Evolutionary conservation across 148 eudicot genomes (phyloP), one percentile per base, ranked within the genome.

Genomic region (Vaccinium darrowii): DNA sequence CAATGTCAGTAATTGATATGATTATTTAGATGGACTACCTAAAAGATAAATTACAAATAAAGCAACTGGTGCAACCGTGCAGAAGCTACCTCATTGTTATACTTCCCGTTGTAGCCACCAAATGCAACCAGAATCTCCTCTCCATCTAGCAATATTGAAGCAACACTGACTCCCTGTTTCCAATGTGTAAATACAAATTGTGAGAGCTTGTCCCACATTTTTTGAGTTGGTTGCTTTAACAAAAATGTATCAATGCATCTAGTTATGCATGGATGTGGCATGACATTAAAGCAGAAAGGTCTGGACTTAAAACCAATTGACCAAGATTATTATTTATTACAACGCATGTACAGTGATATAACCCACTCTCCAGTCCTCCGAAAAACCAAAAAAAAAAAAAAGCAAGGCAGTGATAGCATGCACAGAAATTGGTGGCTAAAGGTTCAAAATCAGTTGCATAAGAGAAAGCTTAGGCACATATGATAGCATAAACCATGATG

Each of bases 61-160:
- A 57, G 9, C 23, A 79, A 36, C n/a, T 73, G 10, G 79, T 23
- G 39, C 16, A 54, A 13, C 56, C 11, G 67, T 33, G 72, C 4
- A 9, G 47, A 50, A 27, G 82, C 81, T 95, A 95, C 99, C 99
- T 97, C 98, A 84, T 95, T 95, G 88, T 94, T 91, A 84, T 97
- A 95, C 83, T 90, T 93, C 77, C 99, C 99, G 82, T 94, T 97
- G 87, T 97, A 97, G 85, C 99, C 99, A 89, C 99, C 99, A 87
- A 94, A 97, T 50, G 98, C 92, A 83, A 97, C 88, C 92, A 97
- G 90, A 88, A 87, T 87, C 78, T 85, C 90, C 83, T 92, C 96
- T 78, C 95, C 94, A 18, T 90, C 87, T 57, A 95, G 80, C 18
- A 85, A 56, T 47, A 93, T 91, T 19, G 94, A 90, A 75, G 92